Percentiles rank a stretch among this genome's conserved stretches.
These are phyloP conservation scores for Auxenochlorella protothecoides DNA, from an alignment of 139 green algal genomes.

Conservation along the genomic window DNA sequence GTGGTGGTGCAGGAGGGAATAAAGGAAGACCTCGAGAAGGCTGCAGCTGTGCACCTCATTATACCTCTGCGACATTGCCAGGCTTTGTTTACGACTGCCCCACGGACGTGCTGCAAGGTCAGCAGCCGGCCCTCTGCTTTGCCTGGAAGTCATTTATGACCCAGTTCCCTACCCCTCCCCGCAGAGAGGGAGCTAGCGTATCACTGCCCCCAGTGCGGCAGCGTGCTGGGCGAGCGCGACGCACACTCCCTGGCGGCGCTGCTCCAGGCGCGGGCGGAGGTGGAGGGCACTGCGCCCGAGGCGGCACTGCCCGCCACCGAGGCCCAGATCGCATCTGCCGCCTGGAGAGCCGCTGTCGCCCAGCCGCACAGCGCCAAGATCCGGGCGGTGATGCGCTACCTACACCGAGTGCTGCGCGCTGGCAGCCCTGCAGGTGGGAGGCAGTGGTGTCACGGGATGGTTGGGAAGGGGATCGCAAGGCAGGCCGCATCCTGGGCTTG, in stretches of 20 bases:
- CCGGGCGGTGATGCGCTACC: conserved; percentile 15
- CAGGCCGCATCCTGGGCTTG: too few species aligned
- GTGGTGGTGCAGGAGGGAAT: background rate
- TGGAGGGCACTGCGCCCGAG: background rate
- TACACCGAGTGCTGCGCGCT: background rate
- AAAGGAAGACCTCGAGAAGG: background rate
- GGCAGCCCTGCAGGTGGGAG: too few species aligned
- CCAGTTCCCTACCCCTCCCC: background rate
- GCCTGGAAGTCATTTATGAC: background rate
- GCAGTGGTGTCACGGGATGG: too few species aligned
- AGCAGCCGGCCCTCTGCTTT: background rate
- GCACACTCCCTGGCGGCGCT: conserved; percentile 22
- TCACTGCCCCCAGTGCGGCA: conserved; percentile 15
- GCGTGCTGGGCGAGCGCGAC: conserved; percentile 15
- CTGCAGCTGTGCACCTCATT: too few species aligned
- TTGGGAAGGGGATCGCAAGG: too few species aligned
- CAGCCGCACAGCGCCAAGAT: conserved; percentile 23
- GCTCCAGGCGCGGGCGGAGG: background rate
- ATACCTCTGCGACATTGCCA: too few species aligned
- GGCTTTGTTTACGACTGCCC: too few species aligned
- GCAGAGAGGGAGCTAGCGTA: conserved; percentile 17
- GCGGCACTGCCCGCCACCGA: background rate
- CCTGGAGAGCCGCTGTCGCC: background rate
- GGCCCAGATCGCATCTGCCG: background rate
- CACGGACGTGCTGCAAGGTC: too few species aligned